A percentile compares a stretch with the other conserved stretches of the same genome.
Evolutionary conservation across 1,284 basidiomycete genomes (phyloP).

Genomic region (Pseudomicrostroma phylloplanum): DNA sequence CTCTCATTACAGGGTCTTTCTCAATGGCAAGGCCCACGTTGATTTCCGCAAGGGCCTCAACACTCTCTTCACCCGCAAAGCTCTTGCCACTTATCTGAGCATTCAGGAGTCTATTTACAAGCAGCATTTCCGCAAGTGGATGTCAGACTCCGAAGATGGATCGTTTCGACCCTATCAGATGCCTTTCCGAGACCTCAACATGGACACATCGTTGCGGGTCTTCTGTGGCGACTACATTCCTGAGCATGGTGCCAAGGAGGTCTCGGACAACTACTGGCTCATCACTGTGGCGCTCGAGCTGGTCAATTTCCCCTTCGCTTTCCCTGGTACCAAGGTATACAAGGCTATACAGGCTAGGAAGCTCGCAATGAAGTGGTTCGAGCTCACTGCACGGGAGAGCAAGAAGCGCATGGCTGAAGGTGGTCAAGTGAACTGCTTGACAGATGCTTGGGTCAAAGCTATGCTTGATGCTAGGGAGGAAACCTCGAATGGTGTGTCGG

Average conservation of each 20-base stretch:
- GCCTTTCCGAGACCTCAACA: slow-evolving; percentile 84
- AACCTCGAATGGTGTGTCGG: slow-evolving; percentile 48
- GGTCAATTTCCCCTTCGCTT: slow-evolving; percentile 88
- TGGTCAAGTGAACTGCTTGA: slow-evolving; percentile 75
- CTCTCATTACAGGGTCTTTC: slow-evolving; percentile 69
- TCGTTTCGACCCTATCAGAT: slow-evolving; percentile 64
- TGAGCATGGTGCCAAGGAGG: slow-evolving; percentile 68
- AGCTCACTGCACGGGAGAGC: slow-evolving; percentile 69
- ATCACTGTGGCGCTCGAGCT: slow-evolving; percentile 92
- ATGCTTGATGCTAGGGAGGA: slow-evolving; percentile 61
- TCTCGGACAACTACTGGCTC: slow-evolving; percentile 90
- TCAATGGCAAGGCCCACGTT: slow-evolving; percentile 86
- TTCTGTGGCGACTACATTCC: slow-evolving; percentile 89
- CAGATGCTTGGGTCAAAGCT: slow-evolving; percentile 83
- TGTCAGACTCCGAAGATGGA: slow-evolving; percentile 36
- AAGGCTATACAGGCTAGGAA: slow-evolving; percentile 90
- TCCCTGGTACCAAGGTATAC: slow-evolving; percentile 83
- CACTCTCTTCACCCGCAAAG: slow-evolving; percentile 85
- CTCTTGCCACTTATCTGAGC: slow-evolving; percentile 79
- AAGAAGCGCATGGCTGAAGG: slow-evolving; percentile 80
- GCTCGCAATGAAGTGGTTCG: slow-evolving; percentile 74
- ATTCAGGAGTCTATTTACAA: slow-evolving; percentile 83
- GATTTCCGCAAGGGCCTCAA: slow-evolving; percentile 91
- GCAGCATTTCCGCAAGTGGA: slow-evolving; percentile 61
- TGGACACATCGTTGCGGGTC: slow-evolving; percentile 92